phyloP scores from a whole-genome alignment of 345 rosid species.

The Brassica incana region DNA sequence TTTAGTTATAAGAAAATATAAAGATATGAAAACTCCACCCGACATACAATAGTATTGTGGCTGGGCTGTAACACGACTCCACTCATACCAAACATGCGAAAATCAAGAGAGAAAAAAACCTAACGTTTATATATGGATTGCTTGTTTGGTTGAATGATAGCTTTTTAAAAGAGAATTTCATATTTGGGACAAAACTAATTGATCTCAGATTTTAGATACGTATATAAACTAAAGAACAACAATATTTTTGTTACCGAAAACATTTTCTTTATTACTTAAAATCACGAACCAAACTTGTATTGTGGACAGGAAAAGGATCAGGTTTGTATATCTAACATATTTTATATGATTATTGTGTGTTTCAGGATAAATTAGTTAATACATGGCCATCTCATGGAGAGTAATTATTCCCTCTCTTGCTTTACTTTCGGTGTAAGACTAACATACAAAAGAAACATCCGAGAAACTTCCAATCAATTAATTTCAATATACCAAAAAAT shows the following conservation, averaged over 20 bases:
- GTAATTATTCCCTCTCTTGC: conserved; percentile 17
- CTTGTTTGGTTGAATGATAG: neutral
- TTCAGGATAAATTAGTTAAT: neutral
- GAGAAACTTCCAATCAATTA: neutral
- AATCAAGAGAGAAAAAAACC: neutral
- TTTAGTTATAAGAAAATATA: neutral
- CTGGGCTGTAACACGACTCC: neutral
- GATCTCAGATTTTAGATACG: neutral
- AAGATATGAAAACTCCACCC: neutral
- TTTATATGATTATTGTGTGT: neutral
- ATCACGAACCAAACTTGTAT: neutral
- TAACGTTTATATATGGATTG: neutral
- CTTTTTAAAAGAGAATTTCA: neutral
- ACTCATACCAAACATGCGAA: conserved; percentile 7
- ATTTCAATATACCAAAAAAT: neutral
- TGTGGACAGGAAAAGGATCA: neutral
- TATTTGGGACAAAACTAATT: neutral
- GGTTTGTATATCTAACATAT: neutral
- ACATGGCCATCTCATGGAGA: neutral
- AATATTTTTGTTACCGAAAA: neutral
- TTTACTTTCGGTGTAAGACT: conserved; percentile 27
- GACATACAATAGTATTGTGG: neutral
- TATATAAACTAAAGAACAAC: neutral
- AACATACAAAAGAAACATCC: neutral
- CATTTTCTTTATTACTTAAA: neutral